A percentile compares a stretch with the other conserved stretches of the same genome.
phyloP scores from a whole-genome alignment of 2,329 filamentous ascomycete genomes.

The Xylariales sp. region DNA sequence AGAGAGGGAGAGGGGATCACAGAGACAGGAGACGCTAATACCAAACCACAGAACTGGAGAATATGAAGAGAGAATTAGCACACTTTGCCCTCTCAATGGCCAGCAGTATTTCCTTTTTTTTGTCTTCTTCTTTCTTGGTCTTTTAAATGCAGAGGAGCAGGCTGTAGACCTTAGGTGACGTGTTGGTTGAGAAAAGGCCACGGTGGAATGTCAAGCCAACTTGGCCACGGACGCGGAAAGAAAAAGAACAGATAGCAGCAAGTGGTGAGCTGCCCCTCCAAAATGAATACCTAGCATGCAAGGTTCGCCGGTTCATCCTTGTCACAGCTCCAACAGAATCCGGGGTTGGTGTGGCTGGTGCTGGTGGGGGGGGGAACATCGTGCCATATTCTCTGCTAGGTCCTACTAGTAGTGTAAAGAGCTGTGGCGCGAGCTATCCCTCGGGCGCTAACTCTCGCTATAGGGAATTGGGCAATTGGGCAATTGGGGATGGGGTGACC shows the following conservation, averaged over 20 bases:
- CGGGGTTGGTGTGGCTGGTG: conserved; percentile 44
- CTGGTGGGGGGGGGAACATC: no score
- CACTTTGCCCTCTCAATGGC: conserved; percentile 5
- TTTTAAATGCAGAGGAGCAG: conserved; percentile 28
- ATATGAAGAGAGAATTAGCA: conserved; percentile 1
- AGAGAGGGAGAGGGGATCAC: background rate
- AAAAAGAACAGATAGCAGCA: conserved; percentile 37
- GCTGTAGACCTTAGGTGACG: conserved; percentile 9
- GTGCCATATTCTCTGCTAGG: no score
- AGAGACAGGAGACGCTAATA: conserved; percentile 5
- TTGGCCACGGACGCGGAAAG: background rate
- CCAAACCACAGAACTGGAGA: conserved; percentile 36
- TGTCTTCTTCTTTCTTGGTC: no score
- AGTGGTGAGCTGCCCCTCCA: conserved; percentile 33
- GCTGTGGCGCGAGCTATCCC: conserved; percentile 46
- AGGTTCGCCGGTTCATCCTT: conserved; percentile 23
- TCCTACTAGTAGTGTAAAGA: background rate
- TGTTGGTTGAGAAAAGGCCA: conserved; percentile 55
- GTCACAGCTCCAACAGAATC: conserved; percentile 32
- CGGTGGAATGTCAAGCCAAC: conserved; percentile 52
- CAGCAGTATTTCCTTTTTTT: background rate
- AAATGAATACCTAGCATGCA: conserved; percentile 17
- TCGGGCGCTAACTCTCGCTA: conserved; percentile 26
- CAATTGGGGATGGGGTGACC: conserved; percentile 31
- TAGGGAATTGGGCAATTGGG: conserved; percentile 1